Base-by-base conservation (phyloP, 2,329 filamentous ascomycete genomes). In the Pseudogymnoascus sp. region DNA sequence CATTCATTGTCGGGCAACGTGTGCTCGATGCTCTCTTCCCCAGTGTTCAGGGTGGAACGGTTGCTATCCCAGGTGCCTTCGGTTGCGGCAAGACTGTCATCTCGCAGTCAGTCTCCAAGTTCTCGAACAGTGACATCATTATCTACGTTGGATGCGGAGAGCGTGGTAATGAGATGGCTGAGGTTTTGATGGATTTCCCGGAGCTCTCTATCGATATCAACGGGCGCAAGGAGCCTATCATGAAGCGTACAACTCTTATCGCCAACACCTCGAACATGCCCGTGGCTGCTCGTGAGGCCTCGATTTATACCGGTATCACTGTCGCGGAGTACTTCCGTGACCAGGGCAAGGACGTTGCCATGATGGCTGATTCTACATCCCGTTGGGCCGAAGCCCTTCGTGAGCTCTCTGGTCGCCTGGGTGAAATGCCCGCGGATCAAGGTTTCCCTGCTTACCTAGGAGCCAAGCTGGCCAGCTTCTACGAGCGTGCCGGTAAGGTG, bases 181-280 rank as follows among this genome's bases (percentile, higher is more conserved):
- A 99, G 84, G 95, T 99, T 70, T 84, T 99, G 84, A 97, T 97
- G 90, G 95, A 99, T 79, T 99, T 99, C 83, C 95, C 95, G 64
- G 93, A 97, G 84, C 90, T 99, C 68, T 90, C 90, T 58, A 99
- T 99, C 74, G 89, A 96, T 16, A 87, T 97, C 70, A 89, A 96
- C 45, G 95, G 95, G 71, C 91, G 93, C 74, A 89, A 93, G 79
- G 95, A 99, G 76, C 93, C 93, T 69, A 99, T 99, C 81, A 99
- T 99, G 95, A 99, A 99, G 86, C 93, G 95, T 76, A 99, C 95
- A 14, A 96, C 92, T 21, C 84, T 99, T 65, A 97, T 99, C 74
- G 95, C 95, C 76, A 99, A 99, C 80, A 99, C 95, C 45, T 99
- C 95, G 71, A 99, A 99, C 83, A 99, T 99, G 95, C 95, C 95